Conservation (phyloP, 768 basidiomycete genomes). For the Mycena capillaripes region DNA sequence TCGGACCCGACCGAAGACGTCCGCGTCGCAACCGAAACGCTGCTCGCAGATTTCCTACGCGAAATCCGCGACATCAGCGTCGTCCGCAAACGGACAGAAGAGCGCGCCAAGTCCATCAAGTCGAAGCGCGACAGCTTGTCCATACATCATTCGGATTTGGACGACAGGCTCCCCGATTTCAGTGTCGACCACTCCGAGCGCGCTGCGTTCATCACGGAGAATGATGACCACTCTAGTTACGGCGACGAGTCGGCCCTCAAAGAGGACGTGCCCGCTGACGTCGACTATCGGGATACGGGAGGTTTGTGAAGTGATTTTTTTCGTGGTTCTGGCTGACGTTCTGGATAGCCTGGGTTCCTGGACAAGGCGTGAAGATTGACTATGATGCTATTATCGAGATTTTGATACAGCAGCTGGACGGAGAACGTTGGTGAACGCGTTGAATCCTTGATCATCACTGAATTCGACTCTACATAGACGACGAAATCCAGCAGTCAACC, state of each 20-base stretch:
- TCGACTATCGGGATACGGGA: constrained; percentile 74
- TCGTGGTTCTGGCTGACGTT: constrained; percentile 13
- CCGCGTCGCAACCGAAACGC: constrained; percentile 88
- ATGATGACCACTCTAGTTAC: constrained; percentile 56
- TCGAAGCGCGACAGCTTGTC: constrained; percentile 55
- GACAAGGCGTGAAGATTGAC: constrained; percentile 93
- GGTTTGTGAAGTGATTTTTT: constrained; percentile 54
- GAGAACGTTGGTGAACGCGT: constrained; percentile 73
- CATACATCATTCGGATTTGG: constrained; percentile 55
- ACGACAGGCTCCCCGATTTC: constrained; percentile 72
- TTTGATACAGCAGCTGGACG: constrained; percentile 86
- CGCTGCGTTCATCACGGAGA: constrained; percentile 68
- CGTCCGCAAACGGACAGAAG: constrained; percentile 77
- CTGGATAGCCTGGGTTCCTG: constrained; percentile 85
- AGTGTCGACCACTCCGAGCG: constrained; percentile 71
- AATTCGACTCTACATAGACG: constrained; percentile 65
- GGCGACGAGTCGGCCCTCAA: constrained; percentile 57
- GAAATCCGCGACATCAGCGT: constrained; percentile 91
- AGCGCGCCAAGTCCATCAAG: constrained; percentile 62
- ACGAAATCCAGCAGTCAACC: constrained; percentile 94
- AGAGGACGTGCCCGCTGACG: constrained; percentile 62
- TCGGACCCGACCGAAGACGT: constrained; percentile 97
- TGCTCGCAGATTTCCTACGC: constrained; percentile 89
- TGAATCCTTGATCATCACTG: constrained; percentile 17
- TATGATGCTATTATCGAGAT: constrained; percentile 95